Evolutionary conservation across 2,329 filamentous ascomycete genomes (phyloP).

Genomic region (Zasmidium angulare): DNA sequence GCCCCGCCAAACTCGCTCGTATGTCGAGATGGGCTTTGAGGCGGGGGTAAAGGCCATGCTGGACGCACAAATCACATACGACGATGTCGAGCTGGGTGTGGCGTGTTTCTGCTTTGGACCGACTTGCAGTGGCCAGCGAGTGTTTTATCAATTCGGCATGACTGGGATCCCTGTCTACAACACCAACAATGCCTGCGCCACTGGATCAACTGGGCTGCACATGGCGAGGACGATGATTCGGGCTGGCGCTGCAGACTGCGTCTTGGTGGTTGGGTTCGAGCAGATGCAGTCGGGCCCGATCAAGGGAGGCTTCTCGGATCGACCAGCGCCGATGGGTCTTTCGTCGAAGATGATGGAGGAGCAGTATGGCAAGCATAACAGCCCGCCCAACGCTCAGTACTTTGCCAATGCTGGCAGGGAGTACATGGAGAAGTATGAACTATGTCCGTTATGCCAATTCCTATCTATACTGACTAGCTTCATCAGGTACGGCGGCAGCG

Average conservation of each 20-base stretch:
- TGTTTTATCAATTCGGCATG: conserved; percentile 99
- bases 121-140: conserved; percentile 68
- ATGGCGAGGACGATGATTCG: conserved; percentile 79
- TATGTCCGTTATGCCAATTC: too few species aligned
- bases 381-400: conserved; percentile 59
- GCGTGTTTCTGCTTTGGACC: conserved; percentile 88
- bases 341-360: conserved; percentile 60
- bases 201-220: conserved; percentile 82
- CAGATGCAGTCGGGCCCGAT: conserved; percentile 93
- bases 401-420: conserved; percentile 95
- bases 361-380: conserved; percentile 23
- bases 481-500: conserved; percentile 71
- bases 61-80: conserved; percentile 87
- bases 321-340: conserved; percentile 74
- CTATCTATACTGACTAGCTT: too few species aligned
- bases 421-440: conserved; percentile 82
- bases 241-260: conserved; percentile 72
- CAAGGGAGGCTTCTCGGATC: conserved; percentile 78
- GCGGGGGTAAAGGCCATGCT: conserved; percentile 84
- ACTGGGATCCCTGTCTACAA: conserved; percentile 95
- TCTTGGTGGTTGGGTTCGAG: conserved; percentile 91
- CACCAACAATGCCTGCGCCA: conserved; percentile 98
- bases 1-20: conserved; percentile 88
- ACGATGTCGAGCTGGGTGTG: conserved; percentile 90
- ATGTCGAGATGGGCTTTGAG: conserved; percentile 91